Percentiles rank a stretch among this genome's conserved stretches.
Conservation (phyloP, 108 stramenopile species). For the Epithemia pelagica region DNA sequence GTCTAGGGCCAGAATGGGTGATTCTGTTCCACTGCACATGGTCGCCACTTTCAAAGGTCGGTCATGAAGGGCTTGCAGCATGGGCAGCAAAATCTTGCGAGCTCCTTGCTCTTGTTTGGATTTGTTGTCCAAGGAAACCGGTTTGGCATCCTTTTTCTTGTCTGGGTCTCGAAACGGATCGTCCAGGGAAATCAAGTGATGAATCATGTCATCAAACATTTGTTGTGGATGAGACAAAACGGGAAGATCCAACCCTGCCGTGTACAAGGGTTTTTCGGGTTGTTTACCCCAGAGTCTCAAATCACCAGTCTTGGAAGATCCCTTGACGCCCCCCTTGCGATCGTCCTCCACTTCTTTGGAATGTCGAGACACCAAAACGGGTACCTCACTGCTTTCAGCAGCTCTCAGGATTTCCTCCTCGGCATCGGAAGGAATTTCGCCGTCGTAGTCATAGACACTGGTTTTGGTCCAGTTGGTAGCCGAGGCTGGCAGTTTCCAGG, state of each 20-base stretch:
- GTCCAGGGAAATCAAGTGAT: not conserved
- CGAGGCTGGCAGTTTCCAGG: not conserved
- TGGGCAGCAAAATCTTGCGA: not conserved
- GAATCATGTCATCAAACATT: conserved; percentile 26
- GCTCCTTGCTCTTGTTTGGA: not conserved
- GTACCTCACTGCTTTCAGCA: not conserved
- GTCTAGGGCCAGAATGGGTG: conserved; percentile 44
- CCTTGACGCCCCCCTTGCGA: not conserved
- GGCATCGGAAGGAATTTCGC: not conserved
- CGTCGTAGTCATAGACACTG: not conserved
- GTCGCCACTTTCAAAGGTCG: conserved; percentile 32
- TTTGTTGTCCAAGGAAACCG: not conserved
- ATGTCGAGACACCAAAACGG: not conserved
- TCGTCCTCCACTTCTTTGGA: not conserved
- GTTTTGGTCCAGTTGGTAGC: not conserved
- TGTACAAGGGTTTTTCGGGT: not conserved
- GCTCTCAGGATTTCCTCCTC: not conserved
- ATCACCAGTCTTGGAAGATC: not conserved
- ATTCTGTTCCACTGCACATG: conserved; percentile 54
- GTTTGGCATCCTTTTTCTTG: not conserved
- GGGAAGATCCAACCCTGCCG: conserved; percentile 6
- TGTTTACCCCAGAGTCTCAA: not conserved
- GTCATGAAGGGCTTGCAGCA: conserved; percentile 8
- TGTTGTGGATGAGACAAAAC: conserved; percentile 7
- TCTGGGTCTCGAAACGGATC: conserved; percentile 1